phyloP scores from a whole-genome alignment of 1,284 basidiomycete genomes.

The Phenoliferia sp. region DNA sequence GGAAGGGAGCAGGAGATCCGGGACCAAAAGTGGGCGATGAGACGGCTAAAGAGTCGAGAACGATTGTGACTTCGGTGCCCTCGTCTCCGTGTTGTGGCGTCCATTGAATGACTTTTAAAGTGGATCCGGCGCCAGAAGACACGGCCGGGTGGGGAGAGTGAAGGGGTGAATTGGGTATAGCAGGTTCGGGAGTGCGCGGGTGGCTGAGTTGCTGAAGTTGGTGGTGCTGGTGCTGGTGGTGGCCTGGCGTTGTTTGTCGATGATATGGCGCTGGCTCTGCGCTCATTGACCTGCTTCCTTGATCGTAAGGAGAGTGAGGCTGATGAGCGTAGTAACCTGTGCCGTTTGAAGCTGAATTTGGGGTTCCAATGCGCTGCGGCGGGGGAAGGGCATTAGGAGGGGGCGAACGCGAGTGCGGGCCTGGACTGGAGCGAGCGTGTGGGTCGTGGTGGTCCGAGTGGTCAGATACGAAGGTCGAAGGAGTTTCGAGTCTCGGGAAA shows the following conservation, averaged over 20 bases:
- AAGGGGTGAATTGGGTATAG: not conserved
- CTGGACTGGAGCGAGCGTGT: not conserved
- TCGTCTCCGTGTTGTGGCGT: constrained; percentile 28
- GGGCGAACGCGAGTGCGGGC: not conserved
- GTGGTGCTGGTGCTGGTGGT: not conserved
- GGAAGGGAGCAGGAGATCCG: not conserved
- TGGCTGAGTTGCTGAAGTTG: not conserved
- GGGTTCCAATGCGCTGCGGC: not conserved
- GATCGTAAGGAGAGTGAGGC: not conserved
- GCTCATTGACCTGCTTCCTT: not conserved
- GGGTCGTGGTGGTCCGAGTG: not conserved
- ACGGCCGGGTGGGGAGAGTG: not conserved
- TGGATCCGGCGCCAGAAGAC: no score
- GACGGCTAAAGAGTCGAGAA: constrained; percentile 25
- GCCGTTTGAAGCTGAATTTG: not conserved
- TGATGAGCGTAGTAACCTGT: not conserved
- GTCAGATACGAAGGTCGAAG: not conserved
- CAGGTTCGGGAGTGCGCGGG: not conserved
- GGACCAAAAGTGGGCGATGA: no score
- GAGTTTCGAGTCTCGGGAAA: not conserved
- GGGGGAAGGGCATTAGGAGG: not conserved
- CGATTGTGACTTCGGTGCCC: constrained; percentile 29
- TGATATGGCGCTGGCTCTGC: not conserved
- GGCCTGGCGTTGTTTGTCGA: not conserved
- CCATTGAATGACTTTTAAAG: constrained; percentile 30